Conservation (phyloP, 805 yeast species). For the Lachancea lanzarotensis region DNA sequence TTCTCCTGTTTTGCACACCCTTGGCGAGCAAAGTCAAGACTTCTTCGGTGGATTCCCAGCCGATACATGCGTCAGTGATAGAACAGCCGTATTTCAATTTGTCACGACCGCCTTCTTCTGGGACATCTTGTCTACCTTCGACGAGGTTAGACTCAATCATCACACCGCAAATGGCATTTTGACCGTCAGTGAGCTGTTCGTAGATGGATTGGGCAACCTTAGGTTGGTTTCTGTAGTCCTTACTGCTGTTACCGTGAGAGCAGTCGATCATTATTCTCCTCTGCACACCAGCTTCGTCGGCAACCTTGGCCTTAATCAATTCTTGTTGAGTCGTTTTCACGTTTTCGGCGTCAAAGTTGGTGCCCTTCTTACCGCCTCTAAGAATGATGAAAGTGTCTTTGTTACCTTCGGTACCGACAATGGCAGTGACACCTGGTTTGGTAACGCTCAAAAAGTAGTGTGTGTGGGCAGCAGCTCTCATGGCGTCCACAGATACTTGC, state of each 20-base stretch:
- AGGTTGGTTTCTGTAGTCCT: slow-evolving; percentile 90
- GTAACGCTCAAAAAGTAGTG: slow-evolving; percentile 95
- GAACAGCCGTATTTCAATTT: slow-evolving; percentile 85
- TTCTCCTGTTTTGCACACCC: slow-evolving; percentile 77
- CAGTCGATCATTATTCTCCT: slow-evolving; percentile 92
- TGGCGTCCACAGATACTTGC: slow-evolving; percentile 92
- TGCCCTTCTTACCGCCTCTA: slow-evolving; percentile 93
- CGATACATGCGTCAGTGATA: slow-evolving; percentile 95
- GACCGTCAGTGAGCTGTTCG: slow-evolving; percentile 73
- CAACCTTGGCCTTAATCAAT: slow-evolving; percentile 44
- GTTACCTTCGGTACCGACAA: slow-evolving; percentile 93
- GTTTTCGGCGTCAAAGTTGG: slow-evolving; percentile 76
- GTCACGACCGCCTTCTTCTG: slow-evolving; percentile 67
- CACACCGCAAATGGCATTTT: slow-evolving; percentile 74
- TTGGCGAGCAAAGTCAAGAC: slow-evolving; percentile 67
- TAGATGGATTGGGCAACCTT: slow-evolving; percentile 72
- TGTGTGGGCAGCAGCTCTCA: slow-evolving; percentile 83
- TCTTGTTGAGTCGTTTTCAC: slow-evolving; percentile 61
- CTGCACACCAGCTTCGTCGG: slow-evolving; percentile 37
- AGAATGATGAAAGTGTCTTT: slow-evolving; percentile 82
- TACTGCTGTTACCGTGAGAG: slow-evolving; percentile 92
- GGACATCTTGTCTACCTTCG: slow-evolving; percentile 92
- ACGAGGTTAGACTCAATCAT: slow-evolving; percentile 93
- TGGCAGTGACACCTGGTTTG: slow-evolving; percentile 93
- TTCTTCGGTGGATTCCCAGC: slow-evolving; percentile 76